Base-by-base conservation (phyloP, 495 filamentous ascomycete species). In the Penicillium coffeae region DNA sequence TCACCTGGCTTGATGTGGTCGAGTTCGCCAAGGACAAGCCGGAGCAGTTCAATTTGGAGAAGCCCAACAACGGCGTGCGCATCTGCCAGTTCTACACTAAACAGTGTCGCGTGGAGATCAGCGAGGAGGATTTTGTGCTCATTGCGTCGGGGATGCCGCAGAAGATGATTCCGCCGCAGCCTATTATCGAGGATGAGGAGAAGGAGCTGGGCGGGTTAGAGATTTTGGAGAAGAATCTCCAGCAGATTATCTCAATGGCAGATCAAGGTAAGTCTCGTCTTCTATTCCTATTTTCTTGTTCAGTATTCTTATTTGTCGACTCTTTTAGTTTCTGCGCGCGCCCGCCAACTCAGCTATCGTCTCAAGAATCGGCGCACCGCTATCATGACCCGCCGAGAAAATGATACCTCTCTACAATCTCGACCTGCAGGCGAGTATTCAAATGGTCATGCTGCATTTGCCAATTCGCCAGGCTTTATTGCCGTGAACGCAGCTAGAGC, bases 1-100 rank as follows among this genome's bases (percentile, higher is more conserved):
- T 90, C 42, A 83, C 80, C 13, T 95, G 89, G 89, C 71, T 90
- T 32, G 89, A 94, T 54, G 83, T 95, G 35, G 86, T 92, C 42
- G 84, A 87, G 48, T 93, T 90, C 69, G 87, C 89, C 42, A 83
- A 84, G 56, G 80, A 76, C 53, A 90, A 90, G 52, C 87, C 89
- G 0, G 77, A 81, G 56, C 87, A 91, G 45, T 92, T 95, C 69
- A 80, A 80, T 22, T 71, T 92, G 48, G 81, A 81, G 42, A 82
- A 88, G 47, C 74, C 76, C 41, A 75, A 79, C 36, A 84, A 86
- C 54, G 85, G 84, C 0, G 68, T 78, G 48, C 81, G 81, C 16
- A 81, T 83, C 25, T 92, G 89, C 52, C 88, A 87, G 48, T 91
- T 93, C 64, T 81, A 85, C 51, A 82, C 88, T 39, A 89, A 89